Evolutionary conservation across 2,329 filamentous ascomycete genomes (phyloP).

Genomic region (Ilyonectria sp.): DNA sequence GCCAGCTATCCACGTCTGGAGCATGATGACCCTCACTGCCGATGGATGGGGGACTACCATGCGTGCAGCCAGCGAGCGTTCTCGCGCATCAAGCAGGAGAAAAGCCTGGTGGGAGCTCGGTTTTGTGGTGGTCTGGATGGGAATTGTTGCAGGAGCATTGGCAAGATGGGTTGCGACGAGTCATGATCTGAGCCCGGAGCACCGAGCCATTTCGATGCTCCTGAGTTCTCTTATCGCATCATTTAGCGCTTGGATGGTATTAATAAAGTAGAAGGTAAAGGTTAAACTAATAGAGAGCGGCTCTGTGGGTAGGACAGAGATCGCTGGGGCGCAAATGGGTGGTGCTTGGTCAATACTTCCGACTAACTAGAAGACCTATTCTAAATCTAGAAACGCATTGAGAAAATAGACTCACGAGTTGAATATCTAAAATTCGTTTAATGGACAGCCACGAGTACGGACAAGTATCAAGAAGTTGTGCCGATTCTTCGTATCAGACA

Average conservation of each 20-base stretch:
- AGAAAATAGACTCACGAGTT: too few relatives aligned
- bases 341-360: too few relatives aligned
- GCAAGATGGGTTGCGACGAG: slow-evolving; percentile 18
- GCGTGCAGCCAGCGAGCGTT: slow-evolving; percentile 38
- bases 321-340: too few relatives aligned
- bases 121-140: slow-evolving; percentile 46
- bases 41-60: slow-evolving; percentile 48
- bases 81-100: slow-evolving; percentile 34
- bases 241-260: background rate
- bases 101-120: slow-evolving; percentile 45
- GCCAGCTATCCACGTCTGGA: slow-evolving; percentile 46
- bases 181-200: background rate
- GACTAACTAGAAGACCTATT: too few relatives aligned
- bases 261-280: background rate
- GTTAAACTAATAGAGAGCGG: too few relatives aligned
- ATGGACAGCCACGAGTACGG: too few relatives aligned
- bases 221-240: background rate
- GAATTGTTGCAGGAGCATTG: slow-evolving; percentile 35
- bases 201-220: background rate
- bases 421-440: too few relatives aligned
- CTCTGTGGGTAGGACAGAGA: too few relatives aligned
- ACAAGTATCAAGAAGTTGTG: too few relatives aligned
- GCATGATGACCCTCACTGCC: slow-evolving; percentile 43
- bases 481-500: too few relatives aligned
- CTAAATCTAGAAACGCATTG: too few relatives aligned